phyloP scores from a whole-genome alignment of 805 yeast species.

The Metschnikowia lochheadii region DNA sequence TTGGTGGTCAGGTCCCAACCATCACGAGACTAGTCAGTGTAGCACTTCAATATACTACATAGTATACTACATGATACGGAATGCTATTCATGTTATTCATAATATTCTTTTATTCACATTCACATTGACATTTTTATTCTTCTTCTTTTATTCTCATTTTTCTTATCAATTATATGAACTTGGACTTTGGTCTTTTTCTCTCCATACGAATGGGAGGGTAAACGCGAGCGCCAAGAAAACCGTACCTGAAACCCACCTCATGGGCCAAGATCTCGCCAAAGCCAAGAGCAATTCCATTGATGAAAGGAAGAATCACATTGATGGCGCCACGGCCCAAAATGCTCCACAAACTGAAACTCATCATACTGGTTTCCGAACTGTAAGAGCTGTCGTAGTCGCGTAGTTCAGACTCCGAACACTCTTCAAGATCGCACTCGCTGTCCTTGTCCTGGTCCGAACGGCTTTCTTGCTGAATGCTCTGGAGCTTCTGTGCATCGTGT shows the following conservation, averaged over 20 bases:
- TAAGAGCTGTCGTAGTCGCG: neutral
- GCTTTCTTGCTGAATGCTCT: conserved; percentile 22
- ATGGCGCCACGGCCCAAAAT: conserved; percentile 54
- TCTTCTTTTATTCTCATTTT: no score
- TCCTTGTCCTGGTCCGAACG: conserved; percentile 17
- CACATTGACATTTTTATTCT: no score
- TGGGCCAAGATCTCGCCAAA: conserved; percentile 95
- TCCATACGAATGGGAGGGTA: conserved; percentile 34
- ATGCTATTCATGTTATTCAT: no score
- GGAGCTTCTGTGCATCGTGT: conserved; percentile 26
- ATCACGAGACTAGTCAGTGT: no score
- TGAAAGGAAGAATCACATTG: conserved; percentile 77
- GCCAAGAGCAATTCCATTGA: conserved; percentile 93
- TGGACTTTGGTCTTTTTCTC: conserved; percentile 18
- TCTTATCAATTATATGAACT: conserved; percentile 2
- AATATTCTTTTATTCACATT: no score
- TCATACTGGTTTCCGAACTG: conserved; percentile 1
- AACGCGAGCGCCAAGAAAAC: conserved; percentile 71
- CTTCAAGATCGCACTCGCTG: conserved; percentile 1
- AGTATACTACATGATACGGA: no score
- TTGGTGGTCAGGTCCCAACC: no score
- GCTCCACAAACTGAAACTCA: conserved; percentile 30
- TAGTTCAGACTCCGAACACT: conserved; percentile 3
- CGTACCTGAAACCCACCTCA: conserved; percentile 77
- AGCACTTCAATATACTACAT: no score